Evolutionary conservation across 257 asterid genomes (phyloP), one percentile per base, ranked within the genome.

Genomic region (Solanum verrucosum): DNA sequence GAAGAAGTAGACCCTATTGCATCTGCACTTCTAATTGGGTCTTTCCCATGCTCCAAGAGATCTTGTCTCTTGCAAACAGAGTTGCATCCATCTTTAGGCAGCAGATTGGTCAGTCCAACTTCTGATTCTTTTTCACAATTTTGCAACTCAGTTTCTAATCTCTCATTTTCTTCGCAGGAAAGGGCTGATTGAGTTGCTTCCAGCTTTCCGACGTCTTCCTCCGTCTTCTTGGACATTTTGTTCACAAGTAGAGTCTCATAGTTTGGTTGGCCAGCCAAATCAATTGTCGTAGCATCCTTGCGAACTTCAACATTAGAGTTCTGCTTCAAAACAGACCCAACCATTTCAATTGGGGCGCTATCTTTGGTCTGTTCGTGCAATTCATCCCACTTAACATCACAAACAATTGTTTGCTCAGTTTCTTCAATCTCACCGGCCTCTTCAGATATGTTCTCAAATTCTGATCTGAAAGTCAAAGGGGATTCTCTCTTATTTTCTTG

Each of bases 351-450:
- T 71, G 87, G 90, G 83, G 89, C 84, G 79, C 71, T 63, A 84
- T 85, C 95, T 86, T 90, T 88, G 63, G 90, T 87, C 52, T 89
- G 88, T 81, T 88, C 88, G 68, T 60, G 65, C 67, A 87, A 90
- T 81, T 87, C 89, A 90, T 89, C 93, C 87, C 25, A 88, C 71
- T 77, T 87, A 90, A 82, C 88, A 87, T 89, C 87, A 89, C 85
- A 90, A 15, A 88, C 72, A 49, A 44, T 89, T 87, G 84, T 88
- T 67, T 63, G 63, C 86, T 84, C 87, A 78, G 83, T 79, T 85
- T 85, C 88, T 60, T 85, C 84, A 78, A 82, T 56, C 83, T 84
- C 91, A 90, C 77, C 88, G 49, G 35, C 85, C 88, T 86, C 90
- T 73, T 77, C 84, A 40, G 88, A 83, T 79, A 83, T 87, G 49